Evolutionary conservation across 2,329 filamentous ascomycete species (phyloP).

Genomic region (Aureobasidium sp.): DNA sequence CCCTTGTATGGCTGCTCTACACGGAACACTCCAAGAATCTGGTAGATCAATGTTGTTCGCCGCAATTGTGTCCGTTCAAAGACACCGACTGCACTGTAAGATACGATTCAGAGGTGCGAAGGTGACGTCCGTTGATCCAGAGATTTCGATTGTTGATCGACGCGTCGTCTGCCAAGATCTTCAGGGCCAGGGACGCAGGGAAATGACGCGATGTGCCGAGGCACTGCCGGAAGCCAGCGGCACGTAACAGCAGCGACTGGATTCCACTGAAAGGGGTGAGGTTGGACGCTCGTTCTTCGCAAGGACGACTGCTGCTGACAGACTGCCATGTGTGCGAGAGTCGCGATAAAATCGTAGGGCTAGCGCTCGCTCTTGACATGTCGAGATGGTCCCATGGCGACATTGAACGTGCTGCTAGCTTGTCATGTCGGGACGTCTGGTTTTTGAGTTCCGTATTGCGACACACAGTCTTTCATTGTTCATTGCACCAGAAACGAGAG

Average conservation of each 20-base stretch:
- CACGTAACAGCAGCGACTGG: not conserved
- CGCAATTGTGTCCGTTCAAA: not conserved
- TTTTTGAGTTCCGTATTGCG: not conserved
- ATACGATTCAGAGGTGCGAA: not conserved
- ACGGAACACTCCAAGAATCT: not conserved
- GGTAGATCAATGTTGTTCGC: not conserved
- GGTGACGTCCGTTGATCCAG: not conserved
- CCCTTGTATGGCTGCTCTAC: not conserved
- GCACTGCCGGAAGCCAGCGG: not conserved
- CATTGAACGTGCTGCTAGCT: not conserved
- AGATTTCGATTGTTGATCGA: not conserved
- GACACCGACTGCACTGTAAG: not conserved
- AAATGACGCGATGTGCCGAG: not conserved
- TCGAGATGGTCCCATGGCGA: not conserved
- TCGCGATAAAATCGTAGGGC: not conserved
- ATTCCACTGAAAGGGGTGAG: no score
- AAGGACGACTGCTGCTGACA: not conserved
- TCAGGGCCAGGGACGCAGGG: not conserved
- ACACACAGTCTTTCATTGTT: not conserved
- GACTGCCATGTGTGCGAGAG: not conserved
- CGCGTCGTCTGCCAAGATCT: slow-evolving; percentile 3
- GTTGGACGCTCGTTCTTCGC: not conserved
- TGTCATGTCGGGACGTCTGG: not conserved
- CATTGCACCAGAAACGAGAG: not conserved
- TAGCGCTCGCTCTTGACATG: not conserved